These are phyloP conservation scores for Trypanosomatidae sp. DNA, from an alignment of 208 protist species.

Conservation along the genomic window DNA sequence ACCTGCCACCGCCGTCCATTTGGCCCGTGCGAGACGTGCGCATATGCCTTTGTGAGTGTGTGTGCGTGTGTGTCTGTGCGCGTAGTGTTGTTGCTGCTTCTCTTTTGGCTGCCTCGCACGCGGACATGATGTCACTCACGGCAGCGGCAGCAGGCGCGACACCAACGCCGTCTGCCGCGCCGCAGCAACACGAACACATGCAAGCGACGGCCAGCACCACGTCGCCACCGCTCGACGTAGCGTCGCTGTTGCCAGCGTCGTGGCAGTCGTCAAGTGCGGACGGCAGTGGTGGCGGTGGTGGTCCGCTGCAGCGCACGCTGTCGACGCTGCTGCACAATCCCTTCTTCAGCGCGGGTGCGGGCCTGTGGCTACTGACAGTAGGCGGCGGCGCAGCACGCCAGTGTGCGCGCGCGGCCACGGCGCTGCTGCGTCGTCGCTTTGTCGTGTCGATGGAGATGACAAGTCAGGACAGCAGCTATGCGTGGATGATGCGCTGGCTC, in stretches of 20 bases:
- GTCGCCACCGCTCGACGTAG: too few relatives aligned
- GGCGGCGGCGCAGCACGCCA: constrained; percentile 34
- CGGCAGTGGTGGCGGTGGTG: not conserved
- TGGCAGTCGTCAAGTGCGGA: not conserved
- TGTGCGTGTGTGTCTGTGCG: too few relatives aligned
- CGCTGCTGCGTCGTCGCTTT: constrained; percentile 39
- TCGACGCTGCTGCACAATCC: constrained; percentile 54
- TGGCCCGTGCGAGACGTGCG: too few relatives aligned
- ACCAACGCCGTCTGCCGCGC: too few relatives aligned
- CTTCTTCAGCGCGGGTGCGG: constrained; percentile 80
- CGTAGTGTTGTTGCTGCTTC: too few relatives aligned
- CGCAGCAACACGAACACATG: too few relatives aligned
- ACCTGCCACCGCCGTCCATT: too few relatives aligned
- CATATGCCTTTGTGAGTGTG: too few relatives aligned
- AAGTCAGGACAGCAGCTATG: constrained; percentile 57
- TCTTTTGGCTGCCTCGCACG: too few relatives aligned
- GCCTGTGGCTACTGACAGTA: constrained; percentile 76
- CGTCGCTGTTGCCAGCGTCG: not conserved
- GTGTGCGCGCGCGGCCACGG: constrained; percentile 14
- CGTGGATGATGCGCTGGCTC: constrained; percentile 83
- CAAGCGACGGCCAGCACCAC: too few relatives aligned
- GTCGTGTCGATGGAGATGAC: constrained; percentile 81
- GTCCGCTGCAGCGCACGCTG: constrained; percentile 13
- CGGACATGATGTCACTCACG: too few relatives aligned
- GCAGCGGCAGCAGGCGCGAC: too few relatives aligned